Evolutionary conservation across 2,329 filamentous ascomycete species (phyloP), one percentile per base, ranked within the genome.

Genomic region (Clonostachys sp.): DNA sequence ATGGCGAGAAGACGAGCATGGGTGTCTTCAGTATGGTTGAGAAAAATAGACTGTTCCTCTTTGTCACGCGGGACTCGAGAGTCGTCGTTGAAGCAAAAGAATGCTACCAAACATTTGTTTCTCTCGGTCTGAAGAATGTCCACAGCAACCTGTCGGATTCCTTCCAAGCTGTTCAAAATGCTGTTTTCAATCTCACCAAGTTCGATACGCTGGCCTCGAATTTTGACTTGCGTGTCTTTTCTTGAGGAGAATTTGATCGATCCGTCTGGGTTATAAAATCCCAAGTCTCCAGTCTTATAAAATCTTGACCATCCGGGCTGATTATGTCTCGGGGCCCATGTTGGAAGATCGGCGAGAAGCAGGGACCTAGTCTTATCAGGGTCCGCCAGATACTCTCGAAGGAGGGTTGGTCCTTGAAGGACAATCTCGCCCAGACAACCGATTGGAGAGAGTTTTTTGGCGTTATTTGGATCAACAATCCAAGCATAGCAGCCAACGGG

Each of bases 171-270:
- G 7, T 14, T 14, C 16, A 12, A 34, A 12, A 47, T 30, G 12
- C 45, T 42, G 36, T 51, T 34, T 43, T 53, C 51, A 30, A 53
- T 47, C 42, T 53, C 51, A n/a, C 44, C 50, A 7, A 74, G 62
- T 59, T 74, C 80, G 48, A 77, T 63, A 47, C 75, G 57, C 47
- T 71, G 78, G 40, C 80, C 81, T 30, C 70, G 67, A 13, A 81
- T 57, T 55, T 81, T 81, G 44, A 80, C 67, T 56, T 80, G 81
- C 17, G 73, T 74, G 55, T 86, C 82, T 53, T 79, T 81, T 34
- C 83, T 72, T 33, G 79, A 79, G 44, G 35, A 33, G 34, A 36
- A 45, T 12, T 38, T 16, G 10, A 48, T 40, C 6, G 47, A 35
- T 7, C 47, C 47, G 20, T 48, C 47, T 80, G 62, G 49, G 42